Evolutionary conservation across 768 basidiomycete species (phyloP).

Genomic region (Cantharellus anzutake): DNA sequence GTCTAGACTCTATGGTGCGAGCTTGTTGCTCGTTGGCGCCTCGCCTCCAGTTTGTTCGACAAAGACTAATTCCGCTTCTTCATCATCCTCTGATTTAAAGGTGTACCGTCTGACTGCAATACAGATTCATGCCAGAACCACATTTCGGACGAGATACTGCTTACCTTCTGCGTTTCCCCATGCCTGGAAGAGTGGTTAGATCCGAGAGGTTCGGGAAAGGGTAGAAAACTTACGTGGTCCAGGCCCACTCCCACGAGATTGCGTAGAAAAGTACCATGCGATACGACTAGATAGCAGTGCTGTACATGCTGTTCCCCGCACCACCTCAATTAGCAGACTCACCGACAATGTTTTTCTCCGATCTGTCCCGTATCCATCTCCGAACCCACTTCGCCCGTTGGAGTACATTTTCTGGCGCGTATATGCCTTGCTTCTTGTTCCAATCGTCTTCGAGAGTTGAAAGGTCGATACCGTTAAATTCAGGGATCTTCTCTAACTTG

Average conservation of each 20-base stretch:
- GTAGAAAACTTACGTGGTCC: background rate
- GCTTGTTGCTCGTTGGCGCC: background rate
- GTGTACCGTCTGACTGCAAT: background rate
- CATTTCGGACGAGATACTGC: background rate
- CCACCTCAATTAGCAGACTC: background rate
- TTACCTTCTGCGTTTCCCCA: background rate
- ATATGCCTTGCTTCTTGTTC: background rate
- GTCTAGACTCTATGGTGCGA: background rate
- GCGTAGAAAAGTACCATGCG: background rate
- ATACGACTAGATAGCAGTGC: background rate
- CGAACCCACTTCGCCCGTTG: background rate
- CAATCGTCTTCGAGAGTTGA: background rate
- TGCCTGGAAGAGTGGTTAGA: background rate
- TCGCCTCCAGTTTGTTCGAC: background rate
- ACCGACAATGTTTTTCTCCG: background rate
- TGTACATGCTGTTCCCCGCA: background rate
- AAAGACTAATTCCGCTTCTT: background rate
- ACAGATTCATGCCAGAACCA: background rate
- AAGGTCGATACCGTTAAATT: background rate
- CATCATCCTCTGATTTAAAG: background rate
- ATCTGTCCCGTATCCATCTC: background rate
- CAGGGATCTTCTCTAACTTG: background rate
- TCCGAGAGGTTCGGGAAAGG: background rate
- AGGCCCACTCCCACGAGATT: too few relatives aligned
- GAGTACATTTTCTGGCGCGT: background rate